These are phyloP conservation scores for Mortierella sp. DNA, from an alignment of 371 early-diverging fungal genomes.

Conservation along the genomic window DNA sequence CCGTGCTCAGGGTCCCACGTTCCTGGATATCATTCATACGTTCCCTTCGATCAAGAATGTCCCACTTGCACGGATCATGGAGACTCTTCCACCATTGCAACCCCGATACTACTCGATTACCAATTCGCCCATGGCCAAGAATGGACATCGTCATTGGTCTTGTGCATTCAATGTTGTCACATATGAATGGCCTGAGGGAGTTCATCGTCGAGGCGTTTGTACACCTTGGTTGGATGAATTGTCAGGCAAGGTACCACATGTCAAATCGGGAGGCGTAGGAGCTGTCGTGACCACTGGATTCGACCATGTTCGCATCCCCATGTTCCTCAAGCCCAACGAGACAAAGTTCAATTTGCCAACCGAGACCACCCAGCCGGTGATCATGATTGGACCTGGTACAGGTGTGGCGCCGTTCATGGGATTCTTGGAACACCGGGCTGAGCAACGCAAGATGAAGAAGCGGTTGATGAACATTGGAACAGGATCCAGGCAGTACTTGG, in stretches of 20 bases:
- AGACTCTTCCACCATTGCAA: conserved; percentile 78
- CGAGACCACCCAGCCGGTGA: conserved; percentile 80
- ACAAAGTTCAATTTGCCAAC: conserved; percentile 85
- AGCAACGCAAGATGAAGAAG: conserved; percentile 60
- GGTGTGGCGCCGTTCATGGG: conserved; percentile 98
- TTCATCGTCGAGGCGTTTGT: conserved; percentile 78
- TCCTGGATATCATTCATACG: conserved; percentile 80
- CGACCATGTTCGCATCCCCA: conserved; percentile 12
- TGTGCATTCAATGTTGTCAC: conserved; percentile 92
- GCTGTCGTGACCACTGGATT: conserved; percentile 18
- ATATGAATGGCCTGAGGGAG: conserved; percentile 60
- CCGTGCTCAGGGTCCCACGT: conserved; percentile 71
- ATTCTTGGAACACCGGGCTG: conserved; percentile 89
- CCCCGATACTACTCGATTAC: conserved; percentile 92
- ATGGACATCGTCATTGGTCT: conserved; percentile 58
- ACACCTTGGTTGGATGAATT: conserved; percentile 83
- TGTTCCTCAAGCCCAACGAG: conserved; percentile 39
- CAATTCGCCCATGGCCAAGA: conserved; percentile 67
- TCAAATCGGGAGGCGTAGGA: too few species aligned
- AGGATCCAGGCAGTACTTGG: conserved; percentile 31
- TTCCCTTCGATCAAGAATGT: conserved; percentile 76
- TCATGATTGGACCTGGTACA: conserved; percentile 99
- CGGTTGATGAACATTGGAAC: conserved; percentile 36
- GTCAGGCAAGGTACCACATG: conserved; percentile 55
- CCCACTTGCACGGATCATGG: conserved; percentile 74